These are phyloP conservation scores for Ustilago shanxiensis DNA, from an alignment of 1,284 basidiomycete genomes.

Conservation along the genomic window DNA sequence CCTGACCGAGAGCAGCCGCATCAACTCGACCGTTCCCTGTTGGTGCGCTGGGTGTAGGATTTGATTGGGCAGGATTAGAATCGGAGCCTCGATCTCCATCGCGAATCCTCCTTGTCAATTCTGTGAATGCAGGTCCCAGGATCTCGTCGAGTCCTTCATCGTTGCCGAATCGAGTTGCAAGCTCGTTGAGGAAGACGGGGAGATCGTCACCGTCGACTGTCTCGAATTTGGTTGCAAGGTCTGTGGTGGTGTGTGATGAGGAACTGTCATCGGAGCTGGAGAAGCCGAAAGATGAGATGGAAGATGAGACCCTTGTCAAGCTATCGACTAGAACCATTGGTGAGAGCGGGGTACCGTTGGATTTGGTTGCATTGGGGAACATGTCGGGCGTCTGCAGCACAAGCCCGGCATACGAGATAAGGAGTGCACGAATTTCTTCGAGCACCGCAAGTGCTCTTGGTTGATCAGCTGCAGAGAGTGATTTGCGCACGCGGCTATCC, in stretches of 20 bases:
- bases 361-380: constrained; percentile 76
- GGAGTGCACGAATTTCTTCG: constrained; percentile 71
- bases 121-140: constrained; percentile 70
- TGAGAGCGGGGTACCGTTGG: constrained; percentile 46
- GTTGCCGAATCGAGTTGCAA: constrained; percentile 71
- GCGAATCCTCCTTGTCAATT: constrained; percentile 59
- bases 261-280: constrained; percentile 21
- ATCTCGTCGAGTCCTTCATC: constrained; percentile 71
- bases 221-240: constrained; percentile 53
- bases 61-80: constrained; percentile 7
- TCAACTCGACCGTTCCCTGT: constrained; percentile 27
- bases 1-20: constrained; percentile 44
- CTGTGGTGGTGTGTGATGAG: constrained; percentile 25
- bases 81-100: constrained; percentile 51
- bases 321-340: constrained; percentile 77
- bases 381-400: constrained; percentile 88
- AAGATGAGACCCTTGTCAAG: constrained; percentile 57
- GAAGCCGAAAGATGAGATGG: constrained; percentile 67
- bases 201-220: constrained; percentile 70
- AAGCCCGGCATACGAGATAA: constrained; percentile 91
- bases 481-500: constrained; percentile 66
- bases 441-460: constrained; percentile 72
- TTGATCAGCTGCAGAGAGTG: constrained; percentile 76
- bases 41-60: not conserved
- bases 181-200: constrained; percentile 72